Evolutionary conservation across 2,329 filamentous ascomycete species (phyloP).

Genomic region (Apiospora arundinis): DNA sequence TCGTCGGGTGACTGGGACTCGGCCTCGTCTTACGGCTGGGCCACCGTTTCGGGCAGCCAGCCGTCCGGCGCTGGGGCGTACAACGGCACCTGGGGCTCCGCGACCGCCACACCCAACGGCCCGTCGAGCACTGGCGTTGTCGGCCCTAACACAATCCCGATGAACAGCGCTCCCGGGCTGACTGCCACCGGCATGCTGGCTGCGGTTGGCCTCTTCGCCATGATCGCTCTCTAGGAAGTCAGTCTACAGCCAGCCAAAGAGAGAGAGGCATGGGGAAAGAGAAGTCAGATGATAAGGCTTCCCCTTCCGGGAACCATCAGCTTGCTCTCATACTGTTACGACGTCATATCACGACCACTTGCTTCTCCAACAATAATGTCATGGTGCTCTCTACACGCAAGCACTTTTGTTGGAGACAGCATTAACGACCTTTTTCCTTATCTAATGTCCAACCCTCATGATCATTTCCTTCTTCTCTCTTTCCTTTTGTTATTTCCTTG

Average conservation of each 20-base stretch:
- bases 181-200: not conserved
- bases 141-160: not conserved
- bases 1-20: not conserved
- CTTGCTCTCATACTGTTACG: no score
- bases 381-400: not conserved
- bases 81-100: not conserved
- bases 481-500: not conserved
- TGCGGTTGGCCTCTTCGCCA: not conserved
- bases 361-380: not conserved
- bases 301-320: no score
- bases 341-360: not conserved
- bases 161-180: not conserved
- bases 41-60: slow-evolving; percentile 11
- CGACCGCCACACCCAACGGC: not conserved
- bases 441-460: not conserved
- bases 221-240: not conserved
- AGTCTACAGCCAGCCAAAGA: not conserved
- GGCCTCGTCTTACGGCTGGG: not conserved
- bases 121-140: not conserved
- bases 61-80: not conserved
- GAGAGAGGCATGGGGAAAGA: not conserved
- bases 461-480: not conserved
- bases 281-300: no score
- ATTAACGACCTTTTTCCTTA: slow-evolving; percentile 9
- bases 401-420: not conserved